A percentile compares a stretch with the other conserved stretches of the same genome.
Evolutionary conservation across 768 basidiomycete species (phyloP).

Genomic region (Rhodocollybia butyracea): DNA sequence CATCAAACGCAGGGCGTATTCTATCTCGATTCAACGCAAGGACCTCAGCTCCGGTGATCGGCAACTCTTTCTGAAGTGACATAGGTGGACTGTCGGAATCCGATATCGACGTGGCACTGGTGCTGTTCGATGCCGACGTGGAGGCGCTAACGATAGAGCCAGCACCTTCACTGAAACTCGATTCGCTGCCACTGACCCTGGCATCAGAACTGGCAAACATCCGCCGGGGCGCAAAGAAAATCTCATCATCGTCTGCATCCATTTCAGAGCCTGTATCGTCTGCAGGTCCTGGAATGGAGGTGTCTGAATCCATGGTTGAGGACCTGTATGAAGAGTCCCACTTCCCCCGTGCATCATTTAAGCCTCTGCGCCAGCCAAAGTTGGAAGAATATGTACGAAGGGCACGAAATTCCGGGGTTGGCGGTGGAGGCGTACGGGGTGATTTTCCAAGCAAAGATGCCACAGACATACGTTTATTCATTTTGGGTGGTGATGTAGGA

Average conservation of each 20-base stretch:
- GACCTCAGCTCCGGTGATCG: neutral
- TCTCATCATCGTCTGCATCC: slow-evolving; percentile 4
- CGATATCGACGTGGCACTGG: slow-evolving; percentile 2
- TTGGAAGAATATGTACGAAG: slow-evolving; percentile 39
- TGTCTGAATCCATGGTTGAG: neutral
- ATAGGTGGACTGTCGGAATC: neutral
- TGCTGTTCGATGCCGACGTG: slow-evolving; percentile 5
- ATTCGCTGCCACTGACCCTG: neutral
- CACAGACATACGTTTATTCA: slow-evolving; percentile 30
- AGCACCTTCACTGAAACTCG: slow-evolving; percentile 2
- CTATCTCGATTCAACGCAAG: slow-evolving; percentile 2
- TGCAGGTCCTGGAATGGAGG: neutral
- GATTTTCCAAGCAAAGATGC: slow-evolving; percentile 26
- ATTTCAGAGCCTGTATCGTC: neutral
- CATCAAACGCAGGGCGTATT: neutral
- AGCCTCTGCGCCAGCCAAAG: slow-evolving; percentile 44
- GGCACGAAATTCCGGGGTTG: slow-evolving; percentile 46
- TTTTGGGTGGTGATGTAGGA: neutral
- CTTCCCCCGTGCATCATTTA: neutral
- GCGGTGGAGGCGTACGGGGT: slow-evolving; percentile 32
- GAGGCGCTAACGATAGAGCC: neutral
- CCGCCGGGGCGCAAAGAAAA: slow-evolving; percentile 2
- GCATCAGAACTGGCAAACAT: slow-evolving; percentile 1
- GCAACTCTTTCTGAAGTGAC: neutral
- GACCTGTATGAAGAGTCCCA: neutral